A percentile compares a stretch with the other conserved stretches of the same genome.
Evolutionary conservation across 1,284 basidiomycete genomes (phyloP).

Genomic region (Puccinia horiana): DNA sequence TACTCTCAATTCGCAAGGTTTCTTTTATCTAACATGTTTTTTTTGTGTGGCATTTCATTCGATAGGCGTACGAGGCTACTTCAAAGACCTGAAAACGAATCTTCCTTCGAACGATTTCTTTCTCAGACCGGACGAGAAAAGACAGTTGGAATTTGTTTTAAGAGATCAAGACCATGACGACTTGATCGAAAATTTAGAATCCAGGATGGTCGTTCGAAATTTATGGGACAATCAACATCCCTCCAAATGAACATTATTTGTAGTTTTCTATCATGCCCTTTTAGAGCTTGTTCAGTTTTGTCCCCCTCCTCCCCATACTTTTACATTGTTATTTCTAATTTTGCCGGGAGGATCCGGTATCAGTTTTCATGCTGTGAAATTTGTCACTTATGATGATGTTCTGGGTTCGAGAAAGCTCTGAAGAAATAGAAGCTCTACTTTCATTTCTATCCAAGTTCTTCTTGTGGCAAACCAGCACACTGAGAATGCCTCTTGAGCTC

Average conservation of each 20-base stretch:
- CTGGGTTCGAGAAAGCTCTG: no score
- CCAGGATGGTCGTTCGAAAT: slow-evolving; percentile 6
- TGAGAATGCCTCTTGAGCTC: no score
- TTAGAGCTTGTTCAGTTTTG: no score
- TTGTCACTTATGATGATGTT: no score
- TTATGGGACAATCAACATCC: slow-evolving; percentile 44
- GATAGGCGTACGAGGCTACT: slow-evolving; percentile 47
- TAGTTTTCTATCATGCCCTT: no score
- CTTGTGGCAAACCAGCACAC: no score
- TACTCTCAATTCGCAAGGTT: neutral
- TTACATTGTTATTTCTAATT: no score
- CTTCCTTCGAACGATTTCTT: slow-evolving; percentile 37
- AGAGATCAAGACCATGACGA: slow-evolving; percentile 6
- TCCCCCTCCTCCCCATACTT: no score
- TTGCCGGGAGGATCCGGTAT: no score
- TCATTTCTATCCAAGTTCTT: no score
- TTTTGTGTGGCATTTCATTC: neutral
- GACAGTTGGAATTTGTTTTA: slow-evolving; percentile 29
- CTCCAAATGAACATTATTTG: slow-evolving; percentile 16
- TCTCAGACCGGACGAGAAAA: slow-evolving; percentile 30
- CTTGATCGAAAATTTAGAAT: neutral
- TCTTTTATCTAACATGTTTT: neutral
- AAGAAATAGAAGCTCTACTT: no score
- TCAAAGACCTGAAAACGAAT: slow-evolving; percentile 28
- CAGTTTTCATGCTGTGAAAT: no score